Evolutionary conservation across 768 basidiomycete species (phyloP).

Genomic region (Myochromella boudieri): DNA sequence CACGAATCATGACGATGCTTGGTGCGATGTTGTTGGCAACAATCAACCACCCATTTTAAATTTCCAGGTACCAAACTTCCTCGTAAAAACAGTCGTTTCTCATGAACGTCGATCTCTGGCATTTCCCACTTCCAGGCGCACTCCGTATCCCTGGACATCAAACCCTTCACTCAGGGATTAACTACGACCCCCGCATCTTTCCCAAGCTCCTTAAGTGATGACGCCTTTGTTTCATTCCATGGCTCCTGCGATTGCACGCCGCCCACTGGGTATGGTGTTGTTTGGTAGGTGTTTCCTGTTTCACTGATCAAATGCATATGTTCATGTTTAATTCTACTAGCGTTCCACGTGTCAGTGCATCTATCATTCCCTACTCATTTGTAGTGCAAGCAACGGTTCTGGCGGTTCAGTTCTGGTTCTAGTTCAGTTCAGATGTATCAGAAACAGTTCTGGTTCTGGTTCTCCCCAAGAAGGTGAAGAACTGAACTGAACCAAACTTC

Average conservation of each 20-base stretch:
- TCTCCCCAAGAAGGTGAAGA: background rate
- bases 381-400: slow-evolving; percentile 39
- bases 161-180: no score
- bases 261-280: slow-evolving; percentile 46
- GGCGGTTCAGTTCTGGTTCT: background rate
- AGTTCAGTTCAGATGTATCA: background rate
- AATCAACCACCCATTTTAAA: slow-evolving; percentile 37
- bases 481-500: no score
- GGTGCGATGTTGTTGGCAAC: slow-evolving; percentile 31
- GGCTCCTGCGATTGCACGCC: slow-evolving; percentile 39
- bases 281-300: slow-evolving; percentile 28
- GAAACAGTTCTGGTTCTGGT: background rate
- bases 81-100: no score
- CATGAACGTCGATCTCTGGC: no score
- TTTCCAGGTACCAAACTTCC: slow-evolving; percentile 38
- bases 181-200: slow-evolving; percentile 20
- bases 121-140: slow-evolving; percentile 44
- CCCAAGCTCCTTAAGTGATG: slow-evolving; percentile 24
- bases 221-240: slow-evolving; percentile 44
- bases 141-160: slow-evolving; percentile 40
- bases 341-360: slow-evolving; percentile 22
- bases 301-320: background rate
- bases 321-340: slow-evolving; percentile 17
- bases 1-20: slow-evolving; percentile 28
- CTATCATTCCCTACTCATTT: slow-evolving; percentile 27